phyloP scores from a whole-genome alignment of 495 filamentous ascomycete genomes.

The Amniculicola lignicola region DNA sequence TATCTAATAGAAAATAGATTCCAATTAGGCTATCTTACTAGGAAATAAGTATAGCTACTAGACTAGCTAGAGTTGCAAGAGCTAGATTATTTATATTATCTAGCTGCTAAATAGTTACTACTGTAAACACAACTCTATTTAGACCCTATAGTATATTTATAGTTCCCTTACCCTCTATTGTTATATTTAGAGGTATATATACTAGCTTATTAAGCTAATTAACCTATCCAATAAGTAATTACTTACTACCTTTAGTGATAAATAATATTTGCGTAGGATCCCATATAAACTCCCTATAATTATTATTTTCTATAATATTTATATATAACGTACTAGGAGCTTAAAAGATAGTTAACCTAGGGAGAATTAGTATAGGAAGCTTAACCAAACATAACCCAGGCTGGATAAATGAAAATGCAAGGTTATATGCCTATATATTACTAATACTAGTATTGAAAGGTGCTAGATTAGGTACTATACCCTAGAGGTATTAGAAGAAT shows the following conservation, averaged over 20 bases:
- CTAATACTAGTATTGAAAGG: slow-evolving; percentile 5
- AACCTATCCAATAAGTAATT: slow-evolving; percentile 2
- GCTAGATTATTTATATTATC: neutral
- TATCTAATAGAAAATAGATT: slow-evolving; percentile 1
- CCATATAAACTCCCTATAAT: slow-evolving; percentile 6
- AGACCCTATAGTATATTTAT: neutral
- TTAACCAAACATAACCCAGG: slow-evolving; percentile 2
- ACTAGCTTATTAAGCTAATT: slow-evolving; percentile 6
- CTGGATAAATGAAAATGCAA: slow-evolving; percentile 3
- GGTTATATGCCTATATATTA: slow-evolving; percentile 9
- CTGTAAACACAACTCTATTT: neutral
- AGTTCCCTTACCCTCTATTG: neutral
- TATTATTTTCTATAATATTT: slow-evolving; percentile 2
- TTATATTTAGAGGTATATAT: slow-evolving; percentile 4
- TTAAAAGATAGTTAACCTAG: neutral
- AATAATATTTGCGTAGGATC: neutral
- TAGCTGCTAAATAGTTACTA: neutral
- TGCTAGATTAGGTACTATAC: neutral
- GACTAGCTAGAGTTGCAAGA: neutral
- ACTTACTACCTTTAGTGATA: slow-evolving; percentile 2
- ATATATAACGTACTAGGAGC: neutral
- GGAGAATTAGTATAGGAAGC: slow-evolving; percentile 1
- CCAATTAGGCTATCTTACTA: slow-evolving; percentile 1
- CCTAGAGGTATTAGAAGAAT: slow-evolving; percentile 1
- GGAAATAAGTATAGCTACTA: neutral